Evolutionary conservation across 192 early-diverging fungal genomes (phyloP).

Genomic region (Mycoemilia scoparia): DNA sequence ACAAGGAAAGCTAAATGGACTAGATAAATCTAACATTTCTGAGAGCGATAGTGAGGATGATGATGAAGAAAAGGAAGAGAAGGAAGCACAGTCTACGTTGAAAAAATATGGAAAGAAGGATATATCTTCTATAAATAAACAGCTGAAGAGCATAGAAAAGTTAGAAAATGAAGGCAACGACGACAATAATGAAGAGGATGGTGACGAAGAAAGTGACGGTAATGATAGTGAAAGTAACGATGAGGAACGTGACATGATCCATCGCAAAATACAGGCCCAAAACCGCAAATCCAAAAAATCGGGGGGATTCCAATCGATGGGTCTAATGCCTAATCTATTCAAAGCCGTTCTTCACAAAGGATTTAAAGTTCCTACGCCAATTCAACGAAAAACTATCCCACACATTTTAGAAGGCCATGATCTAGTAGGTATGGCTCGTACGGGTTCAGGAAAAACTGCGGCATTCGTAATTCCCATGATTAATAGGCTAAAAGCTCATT

Average conservation of each 20-base stretch:
- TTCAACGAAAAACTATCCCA: conserved; percentile 91
- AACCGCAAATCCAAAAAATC: conserved; percentile 92
- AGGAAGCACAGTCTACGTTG: neutral
- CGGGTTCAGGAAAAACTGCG: conserved; percentile 95
- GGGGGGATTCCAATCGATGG: conserved; percentile 97
- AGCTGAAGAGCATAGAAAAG: neutral
- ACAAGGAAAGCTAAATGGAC: neutral
- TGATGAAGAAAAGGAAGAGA: conserved; percentile 6
- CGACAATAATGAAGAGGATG: neutral
- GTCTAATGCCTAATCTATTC: conserved; percentile 63
- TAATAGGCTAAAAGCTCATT: conserved; percentile 71
- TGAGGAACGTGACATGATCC: conserved; percentile 18
- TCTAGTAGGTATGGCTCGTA: conserved; percentile 95
- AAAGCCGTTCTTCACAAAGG: conserved; percentile 81
- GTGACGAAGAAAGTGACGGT: neutral
- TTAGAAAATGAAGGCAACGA: conserved; percentile 4
- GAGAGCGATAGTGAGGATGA: conserved; percentile 1
- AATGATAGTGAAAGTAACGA: conserved; percentile 4
- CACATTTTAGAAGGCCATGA: conserved; percentile 78
- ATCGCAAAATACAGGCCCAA: conserved; percentile 26
- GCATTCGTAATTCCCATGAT: conserved; percentile 88
- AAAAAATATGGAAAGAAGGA: neutral
- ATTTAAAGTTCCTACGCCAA: conserved; percentile 95
- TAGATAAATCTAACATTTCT: neutral
- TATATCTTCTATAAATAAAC: neutral